A percentile compares a stretch with the other conserved stretches of the same genome.
phyloP scores from a whole-genome alignment of 345 rosid species.

The Draba incana region DNA sequence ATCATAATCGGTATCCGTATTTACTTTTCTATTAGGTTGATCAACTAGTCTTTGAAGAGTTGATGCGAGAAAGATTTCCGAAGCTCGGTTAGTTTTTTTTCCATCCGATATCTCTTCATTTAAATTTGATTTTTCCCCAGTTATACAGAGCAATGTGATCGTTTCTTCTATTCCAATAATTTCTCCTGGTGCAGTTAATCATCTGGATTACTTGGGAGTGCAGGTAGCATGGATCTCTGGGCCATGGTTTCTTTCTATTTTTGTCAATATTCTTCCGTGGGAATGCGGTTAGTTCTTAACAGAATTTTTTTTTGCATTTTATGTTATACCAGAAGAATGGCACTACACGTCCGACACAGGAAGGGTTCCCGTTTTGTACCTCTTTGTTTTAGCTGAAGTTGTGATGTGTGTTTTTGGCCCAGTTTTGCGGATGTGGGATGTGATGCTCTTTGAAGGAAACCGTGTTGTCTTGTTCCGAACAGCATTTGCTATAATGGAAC shows the following conservation, averaged over 20 bases:
- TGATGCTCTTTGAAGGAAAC: constrained; percentile 90
- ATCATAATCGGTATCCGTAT: background rate
- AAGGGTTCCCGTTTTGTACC: background rate
- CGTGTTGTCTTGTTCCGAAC: constrained; percentile 94
- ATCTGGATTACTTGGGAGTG: constrained; percentile 99
- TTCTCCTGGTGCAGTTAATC: constrained; percentile 88
- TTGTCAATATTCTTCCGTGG: constrained; percentile 97
- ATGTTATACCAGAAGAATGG: constrained; percentile 2
- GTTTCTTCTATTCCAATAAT: constrained; percentile 51
- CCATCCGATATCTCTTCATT: constrained; percentile 32
- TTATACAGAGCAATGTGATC: constrained; percentile 42
- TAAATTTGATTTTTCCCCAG: constrained; percentile 4
- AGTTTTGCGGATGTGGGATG: constrained; percentile 99
- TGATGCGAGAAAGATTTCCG: constrained; percentile 93
- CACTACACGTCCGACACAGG: background rate
- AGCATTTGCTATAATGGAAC: constrained; percentile 92
- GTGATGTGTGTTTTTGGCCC: constrained; percentile 28
- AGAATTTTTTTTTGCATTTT: constrained; percentile 1
- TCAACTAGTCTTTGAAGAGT: constrained; percentile 94
- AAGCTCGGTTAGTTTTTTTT: constrained; percentile 76
- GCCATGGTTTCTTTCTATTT: constrained; percentile 98
- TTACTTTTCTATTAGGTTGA: constrained; percentile 67
- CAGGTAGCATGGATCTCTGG: constrained; percentile 97
- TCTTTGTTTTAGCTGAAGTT: background rate
- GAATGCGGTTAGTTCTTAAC: constrained; percentile 74